Percentiles rank a stretch among this genome's conserved stretches.
These are phyloP conservation scores for Angomonas ambiguus DNA, from an alignment of 208 protist species.

Conservation along the genomic window DNA sequence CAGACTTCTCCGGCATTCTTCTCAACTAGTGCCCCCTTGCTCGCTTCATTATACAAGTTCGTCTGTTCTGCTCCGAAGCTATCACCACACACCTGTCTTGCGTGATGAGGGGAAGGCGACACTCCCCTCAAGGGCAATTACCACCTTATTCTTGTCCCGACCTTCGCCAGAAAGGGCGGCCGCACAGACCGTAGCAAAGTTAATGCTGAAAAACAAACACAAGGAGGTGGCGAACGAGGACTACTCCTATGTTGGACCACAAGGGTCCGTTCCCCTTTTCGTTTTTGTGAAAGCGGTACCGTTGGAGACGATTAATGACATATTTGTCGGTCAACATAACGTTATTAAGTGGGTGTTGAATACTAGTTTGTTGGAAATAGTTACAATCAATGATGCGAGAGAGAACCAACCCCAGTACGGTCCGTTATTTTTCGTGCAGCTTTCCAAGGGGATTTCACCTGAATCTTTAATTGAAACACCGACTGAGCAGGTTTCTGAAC, in stretches of 20 bases:
- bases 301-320: conserved; percentile 37
- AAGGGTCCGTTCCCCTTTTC: conserved; percentile 30
- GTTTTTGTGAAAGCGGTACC: conserved; percentile 50
- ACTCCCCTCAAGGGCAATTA: conserved; percentile 9
- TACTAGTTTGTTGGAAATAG: neutral
- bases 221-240: neutral
- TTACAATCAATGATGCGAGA: neutral
- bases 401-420: neutral
- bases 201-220: neutral
- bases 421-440: neutral
- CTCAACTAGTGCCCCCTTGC: too few relatives aligned
- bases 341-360: conserved; percentile 11
- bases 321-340: conserved; percentile 26
- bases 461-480: neutral
- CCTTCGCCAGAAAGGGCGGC: conserved; percentile 44
- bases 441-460: neutral
- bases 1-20: too few relatives aligned
- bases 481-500: neutral
- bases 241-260: neutral
- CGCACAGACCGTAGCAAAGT: conserved; percentile 32
- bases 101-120: neutral
- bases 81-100: neutral
- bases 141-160: conserved; percentile 18
- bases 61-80: neutral
- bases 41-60: too few relatives aligned